Evolutionary conservation across 2,329 filamentous ascomycete genomes (phyloP), one percentile per base, ranked within the genome.

Genomic region (Pestalotiopsis sp.): DNA sequence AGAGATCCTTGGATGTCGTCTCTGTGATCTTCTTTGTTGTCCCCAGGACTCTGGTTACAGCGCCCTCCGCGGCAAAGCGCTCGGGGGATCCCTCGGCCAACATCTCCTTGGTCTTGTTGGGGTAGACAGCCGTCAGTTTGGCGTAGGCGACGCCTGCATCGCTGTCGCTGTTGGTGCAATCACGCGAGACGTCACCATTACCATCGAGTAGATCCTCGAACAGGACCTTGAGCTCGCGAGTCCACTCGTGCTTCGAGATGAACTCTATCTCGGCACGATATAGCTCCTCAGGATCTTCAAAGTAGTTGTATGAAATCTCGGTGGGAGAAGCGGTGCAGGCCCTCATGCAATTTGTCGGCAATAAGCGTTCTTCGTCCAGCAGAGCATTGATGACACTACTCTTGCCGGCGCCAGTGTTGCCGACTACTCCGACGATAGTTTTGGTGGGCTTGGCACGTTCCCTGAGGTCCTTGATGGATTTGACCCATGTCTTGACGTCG

Each of bases 31-130:
- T 73, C 38, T 78, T 81, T 1, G 78, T 84, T 0, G 77, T 83
- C 1, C 86, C 87, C 3, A 91, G 82, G 2, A 88, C 69, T 0
- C 73, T 67, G 4, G 72, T 66, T 1, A 89, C 79, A 3, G 76
- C 73, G 9, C 75, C 68, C 9, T 85, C 78, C 0, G 78, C 71
- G 73, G 86, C 79, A 2, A 90, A 80, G 14, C 82, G 81, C 13
- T 80, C 76, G 3, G 73, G 67, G 14, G 78, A 73, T 12, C 49
- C 58, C 49, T 71, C 23, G 3, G 73, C 71, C n/a, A 78, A 71
- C 73, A 75, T 75, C n/a, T 78, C 74, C n/a, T 61, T 76, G 4
- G 76, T 78, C 70, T 72, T 75, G 1, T 69, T 45, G 1, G 76
- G 76, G 52, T 76, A 77, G 3, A 78, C 72, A n/a, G 75, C 74